Conservation (phyloP, 768 basidiomycete species). For the Floccularia luteovirens region DNA sequence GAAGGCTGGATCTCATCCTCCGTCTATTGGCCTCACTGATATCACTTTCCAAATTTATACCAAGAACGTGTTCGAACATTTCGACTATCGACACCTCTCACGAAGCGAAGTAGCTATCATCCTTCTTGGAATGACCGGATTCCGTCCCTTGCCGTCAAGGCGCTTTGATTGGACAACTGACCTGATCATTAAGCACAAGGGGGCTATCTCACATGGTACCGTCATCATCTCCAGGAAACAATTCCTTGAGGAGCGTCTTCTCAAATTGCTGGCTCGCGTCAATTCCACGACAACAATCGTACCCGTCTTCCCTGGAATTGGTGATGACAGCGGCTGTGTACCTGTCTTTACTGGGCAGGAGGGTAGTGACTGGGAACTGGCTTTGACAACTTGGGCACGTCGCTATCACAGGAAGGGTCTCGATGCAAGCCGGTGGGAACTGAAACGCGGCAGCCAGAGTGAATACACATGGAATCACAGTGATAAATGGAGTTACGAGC, state of each 20-base stretch:
- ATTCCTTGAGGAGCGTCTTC: slow-evolving; percentile 11
- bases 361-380: slow-evolving; percentile 9
- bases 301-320: slow-evolving; percentile 3
- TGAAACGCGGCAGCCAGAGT: slow-evolving; percentile 2
- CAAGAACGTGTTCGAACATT: not conserved
- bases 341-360: slow-evolving; percentile 8
- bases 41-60: slow-evolving; percentile 6
- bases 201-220: slow-evolving; percentile 7
- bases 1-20: slow-evolving; percentile 7
- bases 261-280: slow-evolving; percentile 5
- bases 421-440: slow-evolving; percentile 5
- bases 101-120: not conserved
- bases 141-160: slow-evolving; percentile 4
- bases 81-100: slow-evolving; percentile 2
- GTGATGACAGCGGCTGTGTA: slow-evolving; percentile 4
- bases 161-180: slow-evolving; percentile 5
- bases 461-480: slow-evolving; percentile 8
- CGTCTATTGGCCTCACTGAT: slow-evolving; percentile 1
- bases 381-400: slow-evolving; percentile 9
- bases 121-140: slow-evolving; percentile 2
- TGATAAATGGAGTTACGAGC: slow-evolving; percentile 10
- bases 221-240: slow-evolving; percentile 8
- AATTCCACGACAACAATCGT: slow-evolving; percentile 6
- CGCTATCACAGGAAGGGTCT: slow-evolving; percentile 3
- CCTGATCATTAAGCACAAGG: not conserved